These are phyloP conservation scores for Didymella sp. DNA, from an alignment of 2,329 filamentous ascomycete species.

Conservation along the genomic window DNA sequence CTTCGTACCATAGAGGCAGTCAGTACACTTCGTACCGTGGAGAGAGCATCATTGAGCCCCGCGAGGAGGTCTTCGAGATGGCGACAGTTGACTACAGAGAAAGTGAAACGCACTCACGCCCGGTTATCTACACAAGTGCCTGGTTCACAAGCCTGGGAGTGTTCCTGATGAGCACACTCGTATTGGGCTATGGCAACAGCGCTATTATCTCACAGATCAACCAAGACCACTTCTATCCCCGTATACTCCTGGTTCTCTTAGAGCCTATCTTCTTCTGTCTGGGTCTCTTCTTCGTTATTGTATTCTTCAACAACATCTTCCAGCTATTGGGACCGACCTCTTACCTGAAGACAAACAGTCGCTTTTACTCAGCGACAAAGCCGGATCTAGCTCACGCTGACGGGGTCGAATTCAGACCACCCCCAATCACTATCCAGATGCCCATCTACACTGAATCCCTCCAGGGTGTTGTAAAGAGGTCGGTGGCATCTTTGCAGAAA, in stretches of 20 bases:
- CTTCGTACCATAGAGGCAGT: conserved; percentile 38
- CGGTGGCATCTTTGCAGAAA: conserved; percentile 77
- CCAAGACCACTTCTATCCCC: conserved; percentile 68
- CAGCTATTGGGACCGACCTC: conserved; percentile 77
- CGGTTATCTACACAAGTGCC: conserved; percentile 73
- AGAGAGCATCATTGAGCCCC: conserved; percentile 60
- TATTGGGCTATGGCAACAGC: conserved; percentile 72
- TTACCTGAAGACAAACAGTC: conserved; percentile 76
- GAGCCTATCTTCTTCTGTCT: conserved; percentile 79
- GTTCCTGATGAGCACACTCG: conserved; percentile 68
- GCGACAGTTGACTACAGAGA: conserved; percentile 72
- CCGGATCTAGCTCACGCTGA: conserved; percentile 59
- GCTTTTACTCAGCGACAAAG: conserved; percentile 75
- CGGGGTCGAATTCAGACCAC: conserved; percentile 66
- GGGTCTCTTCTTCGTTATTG: conserved; percentile 80
- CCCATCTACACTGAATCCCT: conserved; percentile 87
- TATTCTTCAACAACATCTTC: conserved; percentile 75
- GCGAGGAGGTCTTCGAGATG: conserved; percentile 68
- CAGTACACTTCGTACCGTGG: conserved; percentile 21
- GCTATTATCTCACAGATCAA: conserved; percentile 70
- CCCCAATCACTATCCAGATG: conserved; percentile 76
- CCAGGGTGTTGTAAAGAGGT: conserved; percentile 72
- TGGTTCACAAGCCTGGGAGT: conserved; percentile 72
- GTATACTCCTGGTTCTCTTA: conserved; percentile 69
- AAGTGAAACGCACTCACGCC: conserved; percentile 64